Percentiles rank a stretch among this genome's conserved stretches.
phyloP scores from a whole-genome alignment of 306 rosid genomes.

The Fagus sylvatica region DNA sequence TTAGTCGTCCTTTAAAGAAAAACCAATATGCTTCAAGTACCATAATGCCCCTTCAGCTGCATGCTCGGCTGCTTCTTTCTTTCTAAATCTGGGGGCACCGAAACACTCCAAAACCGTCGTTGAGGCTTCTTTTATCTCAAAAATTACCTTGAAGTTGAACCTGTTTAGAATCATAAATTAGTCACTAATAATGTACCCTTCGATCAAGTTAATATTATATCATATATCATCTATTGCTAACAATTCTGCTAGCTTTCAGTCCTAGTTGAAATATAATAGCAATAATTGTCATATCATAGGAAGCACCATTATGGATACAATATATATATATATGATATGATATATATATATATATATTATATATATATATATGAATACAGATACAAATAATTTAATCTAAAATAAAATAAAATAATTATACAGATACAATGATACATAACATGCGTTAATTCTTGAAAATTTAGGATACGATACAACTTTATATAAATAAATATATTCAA shows the following conservation, averaged over 20 bases:
- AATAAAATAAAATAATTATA: no score
- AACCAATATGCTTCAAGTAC: constrained; percentile 47
- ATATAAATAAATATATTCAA: no score
- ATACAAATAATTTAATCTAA: no score
- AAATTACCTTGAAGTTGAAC: constrained; percentile 59
- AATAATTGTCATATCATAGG: no score
- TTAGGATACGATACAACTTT: no score
- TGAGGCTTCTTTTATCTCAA: constrained; percentile 38
- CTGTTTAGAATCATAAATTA: constrained; percentile 32
- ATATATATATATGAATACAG: no score
- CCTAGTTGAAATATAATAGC: not conserved
- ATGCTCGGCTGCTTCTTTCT: constrained; percentile 62
- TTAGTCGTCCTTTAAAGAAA: constrained; percentile 21
- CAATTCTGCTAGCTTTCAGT: not conserved
- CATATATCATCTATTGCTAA: no score
- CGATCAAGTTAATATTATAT: not conserved
- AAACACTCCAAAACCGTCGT: constrained; percentile 47
- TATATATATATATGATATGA: no score
- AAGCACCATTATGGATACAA: no score
- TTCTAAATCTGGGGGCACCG: constrained; percentile 50
- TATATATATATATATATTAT: no score
- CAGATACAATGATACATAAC: no score
- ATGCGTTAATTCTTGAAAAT: no score
- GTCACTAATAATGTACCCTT: constrained; percentile 1
- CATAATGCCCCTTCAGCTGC: constrained; percentile 73